Base-by-base conservation (phyloP, 1,284 basidiomycete species). In the Caloboletus inedulis region DNA sequence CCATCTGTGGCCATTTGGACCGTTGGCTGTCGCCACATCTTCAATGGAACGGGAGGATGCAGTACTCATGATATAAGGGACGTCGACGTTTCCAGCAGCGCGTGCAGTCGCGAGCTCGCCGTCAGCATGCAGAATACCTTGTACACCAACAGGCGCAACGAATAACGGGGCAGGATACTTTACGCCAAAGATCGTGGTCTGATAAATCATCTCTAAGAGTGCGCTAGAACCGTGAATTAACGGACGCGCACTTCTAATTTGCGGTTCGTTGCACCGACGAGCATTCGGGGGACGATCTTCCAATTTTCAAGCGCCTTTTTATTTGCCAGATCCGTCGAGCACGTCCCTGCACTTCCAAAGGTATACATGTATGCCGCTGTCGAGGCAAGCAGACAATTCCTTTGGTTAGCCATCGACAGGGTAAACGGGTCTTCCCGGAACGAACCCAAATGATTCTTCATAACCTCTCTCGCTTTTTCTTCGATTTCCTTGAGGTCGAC, bases 1-100 rank as follows among this genome's bases (percentile, higher is more conserved):
- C 77, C 78, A 85, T 42, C 81, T 69, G 7, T 74, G 71, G 0
- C 72, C 65, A 41, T 58, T 56, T 0, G 60, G 57, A 4, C 75
- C 77, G 53, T 79, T 82, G 14, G 75, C 78, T 39, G 63, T 59
- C 2, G 75, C 82, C 7, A 82, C 78, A 8, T 74, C 73, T 58
- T 85, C 82, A 58, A 87, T 81, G 10, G 78, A 76, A 14, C 76
- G 73, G 5, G 72, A 71, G 3, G 78, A 73, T 0, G 84, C 82
- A 0, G 80, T 82, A 37, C 82, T 84, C 62, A 86, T 74, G 51
- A 79, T 73, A 56, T 74, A 80, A 0, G 81, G 77, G 0, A 86
- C 69, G 2, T 75, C 77, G 9, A 85, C 69, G 23, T 73, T 74
- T 1, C 61, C 71, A 0, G 84, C 81, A 2, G 82, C 81, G 10